A percentile compares a stretch with the other conserved stretches of the same genome.
Evolutionary conservation across 805 yeast species (phyloP).

Genomic region (Candida tammaniensis): DNA sequence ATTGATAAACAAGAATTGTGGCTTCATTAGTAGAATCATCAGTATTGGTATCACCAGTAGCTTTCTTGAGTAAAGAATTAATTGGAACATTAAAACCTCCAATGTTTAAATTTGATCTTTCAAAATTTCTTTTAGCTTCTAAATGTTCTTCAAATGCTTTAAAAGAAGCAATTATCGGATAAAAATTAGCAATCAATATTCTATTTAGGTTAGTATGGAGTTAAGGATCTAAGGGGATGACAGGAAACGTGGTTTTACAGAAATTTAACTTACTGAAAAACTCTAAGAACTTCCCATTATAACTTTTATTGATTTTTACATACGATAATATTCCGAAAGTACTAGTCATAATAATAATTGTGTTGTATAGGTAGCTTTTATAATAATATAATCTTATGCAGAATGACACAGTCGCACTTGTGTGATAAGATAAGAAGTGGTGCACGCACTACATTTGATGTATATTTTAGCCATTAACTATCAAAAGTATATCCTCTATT

Average conservation of each 20-base stretch:
- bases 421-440: conserved; percentile 6
- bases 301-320: conserved; percentile 3
- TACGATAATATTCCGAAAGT: conserved; percentile 7
- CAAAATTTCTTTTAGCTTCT: conserved; percentile 25
- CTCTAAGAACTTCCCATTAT: too few relatives aligned
- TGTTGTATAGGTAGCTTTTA: conserved; percentile 2
- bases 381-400: neutral
- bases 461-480: neutral
- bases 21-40: conserved; percentile 10
- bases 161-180: conserved; percentile 62
- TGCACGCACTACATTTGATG: neutral
- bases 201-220: too few relatives aligned
- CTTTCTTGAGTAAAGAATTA: conserved; percentile 30
- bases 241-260: too few relatives aligned
- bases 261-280: too few relatives aligned
- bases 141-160: conserved; percentile 49
- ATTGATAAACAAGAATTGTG: conserved; percentile 9
- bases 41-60: conserved; percentile 17
- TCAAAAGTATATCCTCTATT: conserved; percentile 7
- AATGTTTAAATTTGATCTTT: conserved; percentile 28
- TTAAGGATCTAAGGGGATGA: too few relatives aligned
- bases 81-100: conserved; percentile 41
- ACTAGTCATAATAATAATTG: conserved; percentile 5
- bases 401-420: conserved; percentile 6
- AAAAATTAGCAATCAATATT: conserved; percentile 51